Evolutionary conservation across 2,329 filamentous ascomycete genomes (phyloP), one percentile per base, ranked within the genome.

Genomic region (Falciphora oryzae): DNA sequence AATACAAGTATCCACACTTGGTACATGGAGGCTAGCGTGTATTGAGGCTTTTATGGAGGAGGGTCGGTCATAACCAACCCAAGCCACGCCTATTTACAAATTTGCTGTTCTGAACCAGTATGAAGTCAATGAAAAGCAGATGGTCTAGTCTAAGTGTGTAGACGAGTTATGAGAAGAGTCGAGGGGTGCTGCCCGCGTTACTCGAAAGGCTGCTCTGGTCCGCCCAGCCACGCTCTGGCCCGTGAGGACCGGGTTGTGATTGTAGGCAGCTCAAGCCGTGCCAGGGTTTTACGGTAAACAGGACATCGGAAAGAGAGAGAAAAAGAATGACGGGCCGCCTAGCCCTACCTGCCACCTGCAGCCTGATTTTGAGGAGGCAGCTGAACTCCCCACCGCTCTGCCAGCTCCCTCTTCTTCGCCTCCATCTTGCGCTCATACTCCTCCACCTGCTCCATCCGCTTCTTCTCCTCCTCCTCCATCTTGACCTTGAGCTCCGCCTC

Each of bases 381-480:
- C 27, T 59, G 60, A 61, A 74, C 72, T 50, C 77, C 77, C 61
- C 76, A 69, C 61, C 77, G 74, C 80, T 81, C 82, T 67, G 78
- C 77, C 67, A 85, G 72, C 72, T 80, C 78, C 70, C 75, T 76
- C 67, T 77, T 77, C 68, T 80, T 77, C 75, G 82, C 83, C 70
- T 81, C 79, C 28, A 88, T 73, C 74, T 83, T 83, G 68, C 79
- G 78, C 79, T 89, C 86, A 70, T 87, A 83, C 73, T 83, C 85
- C 57, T 78, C 83, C 61, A 85, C 81, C 77, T 86, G 83, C 67
- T 83, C 81, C 44, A 80, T 72, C 25, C 79, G 75, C 75, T 81
- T 81, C 71, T 75, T 75, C 74, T 86, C 85, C 69, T 82, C 82
- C 68, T 84, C 81, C 14, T 75, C 76, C 22, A 79, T 76, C 76